These are phyloP conservation scores for Corinectria fuckeliana DNA, from an alignment of 2,329 filamentous ascomycete genomes.

Conservation along the genomic window DNA sequence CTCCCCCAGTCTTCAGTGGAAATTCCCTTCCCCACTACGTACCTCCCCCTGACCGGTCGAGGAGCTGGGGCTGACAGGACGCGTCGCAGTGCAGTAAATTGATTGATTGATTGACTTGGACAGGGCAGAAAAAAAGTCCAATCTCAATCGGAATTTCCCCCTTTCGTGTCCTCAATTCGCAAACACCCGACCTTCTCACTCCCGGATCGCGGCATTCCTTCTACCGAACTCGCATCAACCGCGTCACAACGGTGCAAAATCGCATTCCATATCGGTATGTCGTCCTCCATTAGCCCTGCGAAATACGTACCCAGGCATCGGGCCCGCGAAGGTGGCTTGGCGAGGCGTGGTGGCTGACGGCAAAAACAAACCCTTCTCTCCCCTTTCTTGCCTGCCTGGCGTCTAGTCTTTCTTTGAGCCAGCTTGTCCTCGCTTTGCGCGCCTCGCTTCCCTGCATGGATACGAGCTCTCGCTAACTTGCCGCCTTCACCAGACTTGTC, in stretches of 20 bases:
- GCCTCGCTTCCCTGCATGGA: neutral
- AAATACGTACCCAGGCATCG: too few relatives aligned
- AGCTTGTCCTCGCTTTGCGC: slow-evolving; percentile 35
- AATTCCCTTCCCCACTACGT: neutral
- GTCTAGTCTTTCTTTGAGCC: slow-evolving; percentile 28
- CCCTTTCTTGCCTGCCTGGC: slow-evolving; percentile 2
- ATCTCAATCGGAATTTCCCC: slow-evolving; percentile 2
- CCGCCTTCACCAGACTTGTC: slow-evolving; percentile 11
- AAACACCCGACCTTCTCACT: neutral
- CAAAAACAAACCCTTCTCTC: slow-evolving; percentile 13
- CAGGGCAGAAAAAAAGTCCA: slow-evolving; percentile 6
- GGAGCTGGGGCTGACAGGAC: slow-evolving; percentile 17
- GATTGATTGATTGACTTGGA: too few relatives aligned
- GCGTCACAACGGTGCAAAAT: neutral
- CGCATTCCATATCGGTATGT: too few relatives aligned
- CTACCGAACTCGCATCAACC: neutral
- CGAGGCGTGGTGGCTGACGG: slow-evolving; percentile 3
- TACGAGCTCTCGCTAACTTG: slow-evolving; percentile 11
- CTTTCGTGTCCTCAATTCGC: slow-evolving; percentile 4
- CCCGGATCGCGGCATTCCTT: neutral
- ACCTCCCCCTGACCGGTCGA: slow-evolving; percentile 9
- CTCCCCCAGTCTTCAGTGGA: neutral
- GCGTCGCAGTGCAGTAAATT: slow-evolving; percentile 16
- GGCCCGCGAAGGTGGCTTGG: neutral
- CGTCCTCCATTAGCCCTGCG: neutral